A percentile compares a stretch with the other conserved stretches of the same genome.
phyloP scores from a whole-genome alignment of 345 rosid genomes.

The Corymbia maculata region DNA sequence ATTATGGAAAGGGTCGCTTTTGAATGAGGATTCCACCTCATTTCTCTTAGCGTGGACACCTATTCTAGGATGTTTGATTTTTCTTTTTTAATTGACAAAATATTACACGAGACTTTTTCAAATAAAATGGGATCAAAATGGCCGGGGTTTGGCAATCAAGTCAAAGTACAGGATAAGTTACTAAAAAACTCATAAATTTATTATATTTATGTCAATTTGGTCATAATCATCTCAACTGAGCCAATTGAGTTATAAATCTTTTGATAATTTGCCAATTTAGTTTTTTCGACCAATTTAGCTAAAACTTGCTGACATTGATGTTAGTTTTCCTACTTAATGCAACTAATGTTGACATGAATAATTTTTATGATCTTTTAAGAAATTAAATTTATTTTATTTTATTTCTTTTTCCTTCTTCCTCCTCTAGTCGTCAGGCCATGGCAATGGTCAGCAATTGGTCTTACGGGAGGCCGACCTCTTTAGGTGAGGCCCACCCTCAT shows the following conservation, averaged over 20 bases:
- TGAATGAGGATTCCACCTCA: neutral
- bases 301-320: no score
- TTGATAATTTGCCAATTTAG: no score
- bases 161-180: neutral
- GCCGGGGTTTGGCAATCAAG: neutral
- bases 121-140: neutral
- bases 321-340: no score
- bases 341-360: neutral
- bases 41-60: neutral
- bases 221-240: neutral
- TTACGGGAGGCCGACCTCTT: neutral
- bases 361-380: neutral
- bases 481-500: neutral
- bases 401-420: neutral
- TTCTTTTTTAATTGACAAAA: neutral
- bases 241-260: fast-evolving
- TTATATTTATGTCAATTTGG: neutral
- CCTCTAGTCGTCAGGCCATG: fast-evolving
- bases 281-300: fast-evolving
- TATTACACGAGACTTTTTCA: neutral
- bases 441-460: neutral
- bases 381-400: no score
- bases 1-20: neutral
- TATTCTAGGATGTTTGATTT: neutral
- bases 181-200: no score